Evolutionary conservation across 1,284 basidiomycete genomes (phyloP), one percentile per base, ranked within the genome.

Genomic region (Sporisorium scitamineum): DNA sequence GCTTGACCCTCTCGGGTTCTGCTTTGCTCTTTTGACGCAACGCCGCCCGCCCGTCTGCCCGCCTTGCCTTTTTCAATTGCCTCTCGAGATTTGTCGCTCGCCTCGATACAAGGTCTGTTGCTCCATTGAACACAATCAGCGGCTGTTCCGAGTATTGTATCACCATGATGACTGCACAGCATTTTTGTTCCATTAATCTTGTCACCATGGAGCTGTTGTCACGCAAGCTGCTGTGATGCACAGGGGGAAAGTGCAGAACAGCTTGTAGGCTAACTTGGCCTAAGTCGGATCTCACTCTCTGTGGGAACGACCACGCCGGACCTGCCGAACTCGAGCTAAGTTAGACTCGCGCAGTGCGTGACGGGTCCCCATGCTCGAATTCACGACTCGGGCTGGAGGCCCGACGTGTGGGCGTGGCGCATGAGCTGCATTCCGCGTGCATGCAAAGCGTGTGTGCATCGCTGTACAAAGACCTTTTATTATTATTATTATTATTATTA

Each of bases 331-430:
- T 14, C 18, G 37, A n/a, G 16, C 14, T n/a, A 4, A 39, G 37
- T 42, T 9, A 48, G 47, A 48, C 27, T 29, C 47, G 44, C 44
- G 14, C 24, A 26, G 20, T 47, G 44, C 44, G 39, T 48, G 42
- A 55, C 56, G 41, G 61, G 8, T 24, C n/a, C 16, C 20, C 41
- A 39, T 59, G 56, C 56, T 13, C 13, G 26, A 50, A 37, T 11
- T 24, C 42, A 29, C 34, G 53, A 48, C 62, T 54, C 52, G 63
- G 63, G 31, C 52, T 32, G 44, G 26, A 20, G 57, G 61, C 54
- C 55, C 54, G 50, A 64, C 39, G 29, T 32, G 61, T 65, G 56
- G 62, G 62, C 48, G 62, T 53, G 13, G 26, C 59, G 62, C 62
- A 65, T 50, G 48, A 41, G 22, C 56, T 68, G 65, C 65, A 29